Base-by-base conservation (phyloP, 176 grass and related monocot species). In the Avena sativa region DNA sequence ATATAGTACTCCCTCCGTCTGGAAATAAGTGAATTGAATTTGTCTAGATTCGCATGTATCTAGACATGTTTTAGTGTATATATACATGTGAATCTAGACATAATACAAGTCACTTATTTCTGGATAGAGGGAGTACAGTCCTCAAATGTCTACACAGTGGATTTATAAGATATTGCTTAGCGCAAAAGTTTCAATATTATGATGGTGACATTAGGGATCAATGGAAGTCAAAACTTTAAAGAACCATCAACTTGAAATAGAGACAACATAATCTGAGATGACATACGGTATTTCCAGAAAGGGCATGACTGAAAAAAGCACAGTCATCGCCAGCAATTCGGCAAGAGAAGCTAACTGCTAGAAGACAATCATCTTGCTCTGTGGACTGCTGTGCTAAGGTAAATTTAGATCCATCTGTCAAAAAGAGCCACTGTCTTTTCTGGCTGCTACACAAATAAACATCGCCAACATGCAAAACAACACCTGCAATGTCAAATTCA, bases 381-480 rank as follows among this genome's bases (percentile, higher is more conserved):
- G 84, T 88, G 87, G 59, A 78, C 16, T 60, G 74, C 38, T 81
- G 74, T 17, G 61, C 85, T 5, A 71, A 90, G 63, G 85, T 82
- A 57, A 85, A 94, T 51, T 84, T 83, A 74, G 87, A 94, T 68
- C 90, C 96, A 85, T 96, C 90, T 76, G 94, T 91, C 67, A 98
- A 71, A 76, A 98, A 98, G 80, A 98, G 86, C 93, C 96, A 96
- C 76, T 98, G 93, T 85, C 79, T 96, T 87, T 96, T 94, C 86
- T 94, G 90, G 80, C 64, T 79, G 75, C 80, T 72, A 55, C 82
- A 96, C 84, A 90, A 79, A 88, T 95, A 94, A 89, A 82, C 43
- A 73, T 94, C 86, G 20, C 92, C 96, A 28, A 96, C 92, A 83
- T 95, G 83, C 57, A 98, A 86, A 78, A 98, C 80, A 72, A 92